Evolutionary conservation across 345 rosid genomes (phyloP).

Genomic region (Salix arbutifolia): DNA sequence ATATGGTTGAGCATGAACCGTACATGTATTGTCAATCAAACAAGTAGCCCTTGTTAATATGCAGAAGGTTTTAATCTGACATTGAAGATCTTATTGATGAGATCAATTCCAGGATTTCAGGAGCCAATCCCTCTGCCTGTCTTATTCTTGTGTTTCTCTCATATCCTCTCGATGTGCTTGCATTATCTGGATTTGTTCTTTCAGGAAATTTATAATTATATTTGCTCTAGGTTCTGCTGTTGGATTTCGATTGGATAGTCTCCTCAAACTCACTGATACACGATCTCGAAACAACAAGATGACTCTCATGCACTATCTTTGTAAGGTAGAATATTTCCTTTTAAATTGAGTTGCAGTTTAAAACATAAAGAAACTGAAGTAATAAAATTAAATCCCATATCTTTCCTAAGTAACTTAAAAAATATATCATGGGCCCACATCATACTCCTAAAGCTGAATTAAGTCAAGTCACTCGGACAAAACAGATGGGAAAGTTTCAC

Average conservation of each 20-base stretch:
- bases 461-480: too few species aligned
- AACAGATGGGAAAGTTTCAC: not conserved
- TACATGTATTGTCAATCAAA: not conserved
- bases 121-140: not conserved
- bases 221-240: constrained; percentile 67
- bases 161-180: not conserved
- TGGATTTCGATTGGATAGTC: constrained; percentile 89
- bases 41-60: not conserved
- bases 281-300: constrained; percentile 72
- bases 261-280: constrained; percentile 83
- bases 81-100: not conserved
- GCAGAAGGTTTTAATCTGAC: not conserved
- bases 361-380: not conserved
- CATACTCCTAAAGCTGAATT: not conserved
- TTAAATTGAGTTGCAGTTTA: not conserved
- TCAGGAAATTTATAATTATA: not conserved
- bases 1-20: too few species aligned
- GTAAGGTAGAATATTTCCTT: constrained; percentile 50
- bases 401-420: too few species aligned
- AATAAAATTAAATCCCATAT: too few species aligned
- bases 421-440: too few species aligned
- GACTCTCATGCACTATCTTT: constrained; percentile 93
- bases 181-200: constrained; percentile 1
- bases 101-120: not conserved
- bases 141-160: not conserved